A percentile compares a stretch with the other conserved stretches of the same genome.
phyloP scores from a whole-genome alignment of 2,329 filamentous ascomycete genomes.

The Fusarium sp. region DNA sequence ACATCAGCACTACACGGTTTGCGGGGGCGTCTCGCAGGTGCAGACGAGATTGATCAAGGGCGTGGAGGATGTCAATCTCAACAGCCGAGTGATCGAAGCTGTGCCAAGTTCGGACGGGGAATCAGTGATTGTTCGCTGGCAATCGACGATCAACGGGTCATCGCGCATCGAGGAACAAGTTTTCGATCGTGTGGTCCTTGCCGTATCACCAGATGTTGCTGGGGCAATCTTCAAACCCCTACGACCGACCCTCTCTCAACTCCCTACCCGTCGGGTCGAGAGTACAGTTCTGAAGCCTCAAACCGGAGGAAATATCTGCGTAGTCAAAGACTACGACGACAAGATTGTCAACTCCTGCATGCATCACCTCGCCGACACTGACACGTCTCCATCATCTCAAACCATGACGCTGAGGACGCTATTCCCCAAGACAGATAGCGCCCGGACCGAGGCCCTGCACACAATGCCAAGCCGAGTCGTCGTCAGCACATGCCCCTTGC shows the following conservation, averaged over 20 bases:
- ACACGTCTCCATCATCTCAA: constrained; percentile 46
- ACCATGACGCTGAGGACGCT: constrained; percentile 52
- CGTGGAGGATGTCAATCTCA: constrained; percentile 55
- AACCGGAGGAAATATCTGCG: neutral
- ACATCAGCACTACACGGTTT: constrained; percentile 64
- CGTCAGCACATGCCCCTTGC: constrained; percentile 65
- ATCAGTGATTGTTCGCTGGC: constrained; percentile 52
- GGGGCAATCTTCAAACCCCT: constrained; percentile 61
- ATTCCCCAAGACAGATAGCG: constrained; percentile 43
- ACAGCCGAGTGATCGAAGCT: constrained; percentile 53
- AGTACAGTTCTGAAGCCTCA: constrained; percentile 56
- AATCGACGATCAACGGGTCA: constrained; percentile 27
- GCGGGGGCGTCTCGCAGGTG: constrained; percentile 62
- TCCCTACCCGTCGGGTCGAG: constrained; percentile 62
- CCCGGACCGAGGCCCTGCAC: constrained; percentile 65
- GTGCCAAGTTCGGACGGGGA: constrained; percentile 36
- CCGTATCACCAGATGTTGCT: constrained; percentile 66
- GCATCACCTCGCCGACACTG: constrained; percentile 43
- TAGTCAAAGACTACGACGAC: constrained; percentile 19
- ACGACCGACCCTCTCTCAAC: constrained; percentile 50
- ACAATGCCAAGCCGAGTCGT: constrained; percentile 62
- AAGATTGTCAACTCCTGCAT: constrained; percentile 38
- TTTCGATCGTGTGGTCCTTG: constrained; percentile 66
- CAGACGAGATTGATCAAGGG: constrained; percentile 59
- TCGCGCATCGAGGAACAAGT: constrained; percentile 44